A percentile compares a stretch with the other conserved stretches of the same genome.
phyloP scores from a whole-genome alignment of 257 asterid genomes.

The Fraxinus quadrangulata region DNA sequence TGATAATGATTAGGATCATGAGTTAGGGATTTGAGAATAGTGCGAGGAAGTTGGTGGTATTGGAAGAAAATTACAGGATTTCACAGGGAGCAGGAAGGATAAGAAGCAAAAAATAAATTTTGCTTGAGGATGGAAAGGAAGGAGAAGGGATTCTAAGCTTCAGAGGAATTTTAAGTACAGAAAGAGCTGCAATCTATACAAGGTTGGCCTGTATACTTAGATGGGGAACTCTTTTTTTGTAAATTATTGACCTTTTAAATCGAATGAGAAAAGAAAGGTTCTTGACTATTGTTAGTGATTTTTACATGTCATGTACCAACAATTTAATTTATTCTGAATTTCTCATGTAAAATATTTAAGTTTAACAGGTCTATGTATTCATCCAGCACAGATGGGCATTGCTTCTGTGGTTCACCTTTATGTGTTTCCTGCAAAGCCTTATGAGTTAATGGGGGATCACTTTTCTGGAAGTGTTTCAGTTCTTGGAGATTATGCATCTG shows the following conservation, averaged over 20 bases:
- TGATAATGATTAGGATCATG: background rate
- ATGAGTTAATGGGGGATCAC: constrained; percentile 86
- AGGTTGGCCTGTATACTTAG: background rate
- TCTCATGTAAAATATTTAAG: constrained; percentile 33
- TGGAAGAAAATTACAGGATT: background rate
- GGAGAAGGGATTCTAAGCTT: background rate
- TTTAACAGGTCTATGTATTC: constrained; percentile 53
- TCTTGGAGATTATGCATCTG: constrained; percentile 95
- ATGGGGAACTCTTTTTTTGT: background rate
- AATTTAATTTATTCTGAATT: constrained; percentile 5
- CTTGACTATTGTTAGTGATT: background rate
- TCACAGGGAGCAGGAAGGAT: background rate
- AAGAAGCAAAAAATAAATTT: background rate
- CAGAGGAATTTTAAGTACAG: background rate
- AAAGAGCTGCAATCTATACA: background rate
- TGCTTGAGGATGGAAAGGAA: background rate
- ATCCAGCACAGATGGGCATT: constrained; percentile 99
- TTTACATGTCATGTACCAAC: background rate
- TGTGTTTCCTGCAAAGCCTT: constrained; percentile 99
- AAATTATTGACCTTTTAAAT: background rate
- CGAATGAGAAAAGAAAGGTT: background rate
- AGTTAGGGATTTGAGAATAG: background rate
- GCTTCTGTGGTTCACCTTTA: constrained; percentile 91
- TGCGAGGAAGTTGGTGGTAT: background rate
- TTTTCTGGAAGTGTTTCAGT: constrained; percentile 82